A percentile compares a stretch with the other conserved stretches of the same genome.
Evolutionary conservation across 192 early-diverging fungal genomes (phyloP).

Genomic region (Rhizophagus clarus): DNA sequence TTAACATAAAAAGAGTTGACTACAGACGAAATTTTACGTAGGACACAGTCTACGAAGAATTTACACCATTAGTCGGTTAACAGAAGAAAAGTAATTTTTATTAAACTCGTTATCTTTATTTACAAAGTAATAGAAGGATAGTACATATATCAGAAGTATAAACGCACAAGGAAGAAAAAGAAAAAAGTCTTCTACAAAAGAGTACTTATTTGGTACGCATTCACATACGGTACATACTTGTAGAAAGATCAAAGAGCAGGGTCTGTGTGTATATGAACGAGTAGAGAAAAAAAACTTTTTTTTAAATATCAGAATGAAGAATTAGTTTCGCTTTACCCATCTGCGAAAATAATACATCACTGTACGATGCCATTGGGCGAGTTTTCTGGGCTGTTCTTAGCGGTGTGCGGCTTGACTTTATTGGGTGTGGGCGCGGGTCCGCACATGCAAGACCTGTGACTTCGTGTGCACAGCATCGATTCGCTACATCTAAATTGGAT

Average conservation of each 20-base stretch:
- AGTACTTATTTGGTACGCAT: not conserved
- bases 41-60: constrained; percentile 11
- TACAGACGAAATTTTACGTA: not conserved
- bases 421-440: not conserved
- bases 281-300: not conserved
- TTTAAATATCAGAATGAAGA: not conserved
- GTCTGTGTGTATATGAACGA: not conserved
- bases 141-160: not conserved
- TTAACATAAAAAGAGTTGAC: not conserved
- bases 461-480: not conserved
- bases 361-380: not conserved
- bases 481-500: not conserved
- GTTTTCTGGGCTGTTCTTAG: not conserved
- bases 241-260: not conserved
- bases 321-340: not conserved
- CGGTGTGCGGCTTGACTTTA: not conserved
- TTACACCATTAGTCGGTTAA: not conserved
- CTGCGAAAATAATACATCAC: not conserved
- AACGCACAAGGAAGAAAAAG: not conserved
- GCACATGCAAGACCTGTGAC: not conserved
- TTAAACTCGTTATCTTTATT: not conserved
- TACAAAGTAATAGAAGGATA: not conserved
- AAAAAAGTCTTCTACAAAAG: not conserved
- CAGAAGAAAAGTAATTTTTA: not conserved
- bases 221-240: constrained; percentile 9